Evolutionary conservation across 768 basidiomycete genomes (phyloP).

Genomic region (Antrodiella citrinella): DNA sequence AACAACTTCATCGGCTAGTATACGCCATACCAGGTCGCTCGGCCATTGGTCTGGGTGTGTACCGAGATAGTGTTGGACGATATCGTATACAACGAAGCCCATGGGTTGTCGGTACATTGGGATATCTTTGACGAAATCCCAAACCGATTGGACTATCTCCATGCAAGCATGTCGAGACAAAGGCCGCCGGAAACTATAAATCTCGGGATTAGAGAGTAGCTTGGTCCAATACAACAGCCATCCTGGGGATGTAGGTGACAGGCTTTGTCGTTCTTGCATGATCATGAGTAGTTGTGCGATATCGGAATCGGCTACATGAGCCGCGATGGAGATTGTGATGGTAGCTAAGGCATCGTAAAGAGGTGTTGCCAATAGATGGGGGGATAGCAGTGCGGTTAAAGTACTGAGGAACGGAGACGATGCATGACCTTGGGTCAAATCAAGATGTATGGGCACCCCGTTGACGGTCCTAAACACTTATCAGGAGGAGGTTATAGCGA

Average conservation of each 20-base stretch:
- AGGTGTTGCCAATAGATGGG: constrained; percentile 45
- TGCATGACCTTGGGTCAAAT: not conserved
- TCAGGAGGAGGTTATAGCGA: not conserved
- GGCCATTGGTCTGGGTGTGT: constrained; percentile 23
- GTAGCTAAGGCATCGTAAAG: constrained; percentile 55
- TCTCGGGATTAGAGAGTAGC: constrained; percentile 39
- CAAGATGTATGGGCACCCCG: not conserved
- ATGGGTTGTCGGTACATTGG: constrained; percentile 48
- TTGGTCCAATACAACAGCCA: constrained; percentile 66
- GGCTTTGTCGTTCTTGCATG: constrained; percentile 60
- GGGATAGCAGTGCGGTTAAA: constrained; percentile 53
- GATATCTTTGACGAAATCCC: constrained; percentile 65
- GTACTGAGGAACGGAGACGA: constrained; percentile 54
- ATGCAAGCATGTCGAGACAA: constrained; percentile 50
- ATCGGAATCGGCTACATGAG: constrained; percentile 63
- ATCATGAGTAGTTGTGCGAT: constrained; percentile 51
- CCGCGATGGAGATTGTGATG: constrained; percentile 56
- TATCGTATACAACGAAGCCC: constrained; percentile 45
- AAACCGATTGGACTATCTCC: constrained; percentile 47
- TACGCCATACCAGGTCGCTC: constrained; percentile 39
- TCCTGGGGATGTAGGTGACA: constrained; percentile 62
- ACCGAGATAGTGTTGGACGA: constrained; percentile 31
- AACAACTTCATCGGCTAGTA: constrained; percentile 65
- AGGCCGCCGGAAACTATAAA: constrained; percentile 29
- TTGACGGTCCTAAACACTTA: not conserved